phyloP scores from a whole-genome alignment of 495 filamentous ascomycete species.

The Podospora tetraspora region DNA sequence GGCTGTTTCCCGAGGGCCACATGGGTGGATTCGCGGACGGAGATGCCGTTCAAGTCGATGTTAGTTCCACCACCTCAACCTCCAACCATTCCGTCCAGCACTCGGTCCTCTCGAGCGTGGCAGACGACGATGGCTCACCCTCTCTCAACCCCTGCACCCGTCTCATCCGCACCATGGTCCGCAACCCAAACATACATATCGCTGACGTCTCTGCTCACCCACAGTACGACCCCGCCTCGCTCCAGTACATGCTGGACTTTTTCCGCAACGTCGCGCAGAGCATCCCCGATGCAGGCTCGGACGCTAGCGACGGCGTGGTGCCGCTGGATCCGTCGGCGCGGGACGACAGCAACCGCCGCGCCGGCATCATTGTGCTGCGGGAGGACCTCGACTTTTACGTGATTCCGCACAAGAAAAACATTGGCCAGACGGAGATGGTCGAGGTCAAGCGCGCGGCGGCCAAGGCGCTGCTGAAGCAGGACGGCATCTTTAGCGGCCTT shows the following conservation, averaged over 20 bases:
- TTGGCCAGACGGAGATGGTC: constrained; percentile 86
- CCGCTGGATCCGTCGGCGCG: constrained; percentile 49
- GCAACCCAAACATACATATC: constrained; percentile 48
- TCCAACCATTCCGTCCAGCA: neutral
- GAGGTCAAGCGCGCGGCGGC: constrained; percentile 94
- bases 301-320: constrained; percentile 57
- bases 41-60: constrained; percentile 94
- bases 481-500: constrained; percentile 93
- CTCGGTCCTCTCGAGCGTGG: neutral
- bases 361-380: constrained; percentile 93
- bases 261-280: constrained; percentile 93
- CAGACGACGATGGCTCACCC: neutral
- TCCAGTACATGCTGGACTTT: constrained; percentile 99
- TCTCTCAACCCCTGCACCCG: constrained; percentile 4
- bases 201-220: constrained; percentile 48
- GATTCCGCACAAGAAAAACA: constrained; percentile 82
- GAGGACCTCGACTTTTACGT: constrained; percentile 98
- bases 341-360: constrained; percentile 60
- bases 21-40: constrained; percentile 86
- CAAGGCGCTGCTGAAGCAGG: constrained; percentile 75
- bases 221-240: constrained; percentile 91
- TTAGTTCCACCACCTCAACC: constrained; percentile 48
- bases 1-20: constrained; percentile 93
- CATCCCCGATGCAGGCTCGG: constrained; percentile 69
- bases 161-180: constrained; percentile 35